Evolutionary conservation across 352 stramenopile species (phyloP).

Genomic region (Phytophthora syringae): DNA sequence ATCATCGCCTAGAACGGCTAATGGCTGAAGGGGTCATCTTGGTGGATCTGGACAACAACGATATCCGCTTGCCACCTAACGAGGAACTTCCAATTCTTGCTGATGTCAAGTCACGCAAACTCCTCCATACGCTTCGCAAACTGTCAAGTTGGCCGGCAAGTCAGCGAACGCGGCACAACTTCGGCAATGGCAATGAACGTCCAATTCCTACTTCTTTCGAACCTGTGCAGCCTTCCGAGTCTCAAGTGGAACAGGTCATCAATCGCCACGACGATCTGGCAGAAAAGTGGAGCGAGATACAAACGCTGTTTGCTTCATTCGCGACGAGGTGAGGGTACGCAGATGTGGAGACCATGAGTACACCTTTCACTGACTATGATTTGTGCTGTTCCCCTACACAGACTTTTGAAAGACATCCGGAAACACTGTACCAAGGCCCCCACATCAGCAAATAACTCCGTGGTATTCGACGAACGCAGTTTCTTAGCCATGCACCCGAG

Average conservation of each 20-base stretch:
- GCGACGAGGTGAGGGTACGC: constrained; percentile 46
- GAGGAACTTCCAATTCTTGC: constrained; percentile 57
- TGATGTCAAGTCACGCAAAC: constrained; percentile 66
- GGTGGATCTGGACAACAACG: constrained; percentile 75
- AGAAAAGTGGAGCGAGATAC: constrained; percentile 69
- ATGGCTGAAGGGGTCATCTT: constrained; percentile 64
- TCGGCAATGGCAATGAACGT: constrained; percentile 8
- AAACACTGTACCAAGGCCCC: constrained; percentile 62
- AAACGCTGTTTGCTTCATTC: constrained; percentile 60
- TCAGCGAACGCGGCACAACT: constrained; percentile 36
- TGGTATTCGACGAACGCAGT: constrained; percentile 59
- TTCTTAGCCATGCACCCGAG: constrained; percentile 67
- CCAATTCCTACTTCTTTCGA: constrained; percentile 25
- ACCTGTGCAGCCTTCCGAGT: constrained; percentile 27
- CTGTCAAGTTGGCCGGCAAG: constrained; percentile 46
- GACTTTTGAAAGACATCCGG: constrained; percentile 65
- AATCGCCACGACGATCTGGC: constrained; percentile 54
- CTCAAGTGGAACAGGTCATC: constrained; percentile 31
- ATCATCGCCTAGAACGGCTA: constrained; percentile 47
- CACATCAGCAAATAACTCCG: not conserved
- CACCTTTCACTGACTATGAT: not conserved
- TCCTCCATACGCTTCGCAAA: constrained; percentile 62
- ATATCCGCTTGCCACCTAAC: constrained; percentile 48
- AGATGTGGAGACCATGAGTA: not conserved
- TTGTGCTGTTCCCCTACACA: constrained; percentile 27